phyloP scores from a whole-genome alignment of 768 basidiomycete species.

The Panellus pusillus region DNA sequence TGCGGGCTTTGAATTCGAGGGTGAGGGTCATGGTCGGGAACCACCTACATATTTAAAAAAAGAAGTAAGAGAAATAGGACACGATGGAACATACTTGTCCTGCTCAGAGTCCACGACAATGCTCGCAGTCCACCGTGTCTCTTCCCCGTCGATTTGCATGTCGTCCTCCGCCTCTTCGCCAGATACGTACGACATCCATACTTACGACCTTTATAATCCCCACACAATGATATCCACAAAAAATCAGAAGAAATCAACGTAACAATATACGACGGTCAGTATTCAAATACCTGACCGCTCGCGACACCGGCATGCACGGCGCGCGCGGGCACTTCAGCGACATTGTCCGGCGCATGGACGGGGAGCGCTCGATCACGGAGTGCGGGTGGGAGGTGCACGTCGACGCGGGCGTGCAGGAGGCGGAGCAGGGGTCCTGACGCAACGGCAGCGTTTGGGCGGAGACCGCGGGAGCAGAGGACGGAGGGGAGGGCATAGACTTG shows the following conservation, averaged over 20 bases:
- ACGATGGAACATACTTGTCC: too few species aligned
- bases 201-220: too few species aligned
- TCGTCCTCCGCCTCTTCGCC: too few species aligned
- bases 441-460: neutral
- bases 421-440: constrained; percentile 18
- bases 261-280: neutral
- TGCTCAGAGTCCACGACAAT: too few species aligned
- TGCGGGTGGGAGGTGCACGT: constrained; percentile 72
- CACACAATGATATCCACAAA: neutral
- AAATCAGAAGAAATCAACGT: too few species aligned
- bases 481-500: constrained; percentile 30
- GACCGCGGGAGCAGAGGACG: neutral
- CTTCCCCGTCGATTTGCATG: too few species aligned
- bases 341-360: constrained; percentile 53
- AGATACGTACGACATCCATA: neutral
- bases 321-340: constrained; percentile 54
- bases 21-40: constrained; percentile 61
- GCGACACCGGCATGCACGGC: neutral
- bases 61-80: too few species aligned
- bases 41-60: too few species aligned
- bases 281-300: constrained; percentile 33
- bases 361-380: constrained; percentile 27
- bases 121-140: too few species aligned
- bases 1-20: constrained; percentile 62
- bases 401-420: constrained; percentile 63